A percentile compares a stretch with the other conserved stretches of the same genome.
Conservation (phyloP, 345 rosid species). For the Bruguiera parviflora region DNA sequence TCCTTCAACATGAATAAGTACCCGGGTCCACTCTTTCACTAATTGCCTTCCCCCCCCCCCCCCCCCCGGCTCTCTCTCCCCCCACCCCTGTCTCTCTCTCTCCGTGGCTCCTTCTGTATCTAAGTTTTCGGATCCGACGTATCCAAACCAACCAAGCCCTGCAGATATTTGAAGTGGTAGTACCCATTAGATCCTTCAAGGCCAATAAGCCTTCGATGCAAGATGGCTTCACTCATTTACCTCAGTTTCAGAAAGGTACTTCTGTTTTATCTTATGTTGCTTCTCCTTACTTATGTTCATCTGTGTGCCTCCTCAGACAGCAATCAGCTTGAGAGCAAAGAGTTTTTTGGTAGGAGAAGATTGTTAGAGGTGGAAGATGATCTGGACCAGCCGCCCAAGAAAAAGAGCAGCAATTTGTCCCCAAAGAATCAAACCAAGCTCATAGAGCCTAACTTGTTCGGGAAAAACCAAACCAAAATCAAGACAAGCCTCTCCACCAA, state of each 20-base stretch:
- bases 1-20: slow-evolving; percentile 8
- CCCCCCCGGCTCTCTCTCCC: neutral
- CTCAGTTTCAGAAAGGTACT: slow-evolving; percentile 46
- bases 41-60: neutral
- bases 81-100: neutral
- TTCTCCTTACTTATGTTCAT: slow-evolving; percentile 31
- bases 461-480: slow-evolving; percentile 50
- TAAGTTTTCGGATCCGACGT: slow-evolving; percentile 24
- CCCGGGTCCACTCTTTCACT: neutral
- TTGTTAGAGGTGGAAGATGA: slow-evolving; percentile 38
- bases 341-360: slow-evolving; percentile 35
- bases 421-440: slow-evolving; percentile 54
- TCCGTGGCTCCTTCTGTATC: neutral
- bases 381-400: slow-evolving; percentile 31
- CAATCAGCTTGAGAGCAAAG: slow-evolving; percentile 25
- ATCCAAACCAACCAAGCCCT: slow-evolving; percentile 4
- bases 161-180: slow-evolving; percentile 15
- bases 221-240: slow-evolving; percentile 42
- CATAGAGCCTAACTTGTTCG: slow-evolving; percentile 22
- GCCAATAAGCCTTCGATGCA: slow-evolving; percentile 6
- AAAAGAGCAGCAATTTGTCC: slow-evolving; percentile 31
- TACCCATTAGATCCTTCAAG: slow-evolving; percentile 27
- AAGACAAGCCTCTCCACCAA: slow-evolving; percentile 33
- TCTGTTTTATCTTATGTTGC: slow-evolving; percentile 37
- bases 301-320: slow-evolving; percentile 33